A percentile compares a stretch with the other conserved stretches of the same genome.
Evolutionary conservation across 176 grass and related monocot species (phyloP).

Genomic region (sorghum (Sorghum bicolor)): DNA sequence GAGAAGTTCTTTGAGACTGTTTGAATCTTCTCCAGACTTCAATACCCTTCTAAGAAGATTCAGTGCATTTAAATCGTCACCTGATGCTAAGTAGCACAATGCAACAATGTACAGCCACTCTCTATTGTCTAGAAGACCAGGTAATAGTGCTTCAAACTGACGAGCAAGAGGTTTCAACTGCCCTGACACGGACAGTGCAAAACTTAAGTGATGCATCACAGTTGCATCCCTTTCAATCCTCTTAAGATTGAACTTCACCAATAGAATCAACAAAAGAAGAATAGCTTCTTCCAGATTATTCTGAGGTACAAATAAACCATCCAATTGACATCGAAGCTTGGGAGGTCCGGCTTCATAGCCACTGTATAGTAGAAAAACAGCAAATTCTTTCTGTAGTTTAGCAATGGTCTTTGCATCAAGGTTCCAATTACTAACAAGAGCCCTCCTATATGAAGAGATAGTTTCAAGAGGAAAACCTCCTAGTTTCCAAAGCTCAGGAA

Average conservation of each 20-base stretch:
- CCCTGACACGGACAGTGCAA: conserved; percentile 71
- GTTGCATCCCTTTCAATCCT: conserved; percentile 65
- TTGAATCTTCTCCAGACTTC: conserved; percentile 52
- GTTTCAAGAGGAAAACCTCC: conserved; percentile 54
- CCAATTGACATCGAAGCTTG: conserved; percentile 50
- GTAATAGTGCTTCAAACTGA: conserved; percentile 67
- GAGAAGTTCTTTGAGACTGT: conserved; percentile 60
- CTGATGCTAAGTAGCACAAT: conserved; percentile 75
- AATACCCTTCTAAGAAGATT: conserved; percentile 64
- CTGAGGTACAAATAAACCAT: conserved; percentile 66
- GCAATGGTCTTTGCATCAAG: conserved; percentile 44
- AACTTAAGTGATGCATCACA: conserved; percentile 72
- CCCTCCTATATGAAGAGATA: conserved; percentile 74
- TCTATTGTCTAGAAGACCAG: conserved; percentile 52
- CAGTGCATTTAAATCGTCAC: conserved; percentile 60
- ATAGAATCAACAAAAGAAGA: conserved; percentile 80
- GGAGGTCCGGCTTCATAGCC: conserved; percentile 59
- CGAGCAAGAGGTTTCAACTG: conserved; percentile 54
- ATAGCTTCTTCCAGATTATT: conserved; percentile 93
- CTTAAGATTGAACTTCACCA: conserved; percentile 70
- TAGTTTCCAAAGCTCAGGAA: conserved; percentile 79
- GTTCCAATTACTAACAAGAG: conserved; percentile 74
- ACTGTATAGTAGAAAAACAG: conserved; percentile 76
- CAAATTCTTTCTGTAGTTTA: conserved; percentile 82
- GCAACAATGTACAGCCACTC: conserved; percentile 62